Evolutionary conservation across 257 asterid genomes (phyloP), one percentile per base, ranked within the genome.

Genomic region (Hygrophila difformis): DNA sequence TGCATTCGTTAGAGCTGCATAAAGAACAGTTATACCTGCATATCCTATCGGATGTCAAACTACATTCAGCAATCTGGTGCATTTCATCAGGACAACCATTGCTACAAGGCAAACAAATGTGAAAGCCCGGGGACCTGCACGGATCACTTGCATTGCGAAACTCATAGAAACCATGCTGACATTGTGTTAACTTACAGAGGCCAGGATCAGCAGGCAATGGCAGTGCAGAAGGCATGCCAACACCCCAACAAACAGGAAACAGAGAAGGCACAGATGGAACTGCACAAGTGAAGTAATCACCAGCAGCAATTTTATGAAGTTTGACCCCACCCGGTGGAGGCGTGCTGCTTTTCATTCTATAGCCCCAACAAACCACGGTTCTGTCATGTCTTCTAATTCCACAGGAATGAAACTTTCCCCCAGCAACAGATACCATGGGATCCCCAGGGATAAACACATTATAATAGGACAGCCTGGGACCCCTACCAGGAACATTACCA

Each of bases 231-330:
- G 93, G 89, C 51, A 70, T 72, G 2, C 68, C 73, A 17, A 20
- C 55, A 9, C 93, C 93, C 93, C 93, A 82, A 23, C 93, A 82
- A 54, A 82, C 72, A 1, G 93, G 88, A 20, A 42, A 47, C 4
- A 75, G 61, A 4, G 78, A 70, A 15, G 58, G 47, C 38, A 65
- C 59, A 0, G 78, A 79, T 18, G 70, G 64, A 60, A 82, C 64
- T 22, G 89, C 93, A 50, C 93, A 82, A 14, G 76, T 66, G 69
- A 82, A 82, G 66, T 82, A 82, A 66, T 73, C 88, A 4, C 93
- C 93, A 23, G 89, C 88, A 14, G 93, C 83, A 41, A 82, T 75
- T 60, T 75, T 75, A 33, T 70, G 78, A 42, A 82, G 75, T 67
- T 51, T 73, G 44, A 65, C 80, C 22, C 73, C 73, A 15, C 18